Evolutionary conservation across 2,329 filamentous ascomycete genomes (phyloP), one percentile per base, ranked within the genome.

Genomic region (Achaetomium macrosporum): DNA sequence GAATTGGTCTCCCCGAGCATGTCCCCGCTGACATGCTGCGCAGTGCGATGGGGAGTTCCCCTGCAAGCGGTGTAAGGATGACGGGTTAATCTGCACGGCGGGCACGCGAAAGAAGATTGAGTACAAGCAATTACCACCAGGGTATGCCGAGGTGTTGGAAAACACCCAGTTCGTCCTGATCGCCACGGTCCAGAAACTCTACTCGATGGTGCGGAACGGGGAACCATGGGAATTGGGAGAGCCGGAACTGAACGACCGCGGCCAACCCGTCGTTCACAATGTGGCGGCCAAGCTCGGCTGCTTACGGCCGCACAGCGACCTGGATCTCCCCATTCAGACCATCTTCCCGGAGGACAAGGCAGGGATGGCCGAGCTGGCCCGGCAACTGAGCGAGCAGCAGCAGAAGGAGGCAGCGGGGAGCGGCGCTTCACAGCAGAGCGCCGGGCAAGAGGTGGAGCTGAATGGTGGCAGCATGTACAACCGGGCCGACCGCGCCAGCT

Each of bases 101-200:
- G 81, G 81, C 8, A 77, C 79, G 13, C 72, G 82, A 57, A 84
- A 84, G 64, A 84, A 84, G 77, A 81, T 80, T n/a, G 81, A 84
- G 62, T 84, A 82, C 66, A 85, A 85, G 71, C 81, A 84, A 67
- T 66, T 84, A 43, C 81, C 82, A 11, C 70, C 77, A 71, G 81
- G 81, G 75, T 83, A 84, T 60, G 81, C 81, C 49, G 82, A 85
- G 64, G 79, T 84, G 17, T 67, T 85, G 35, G 82, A 85, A 60
- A 82, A 83, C 68, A 83, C 80, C 1, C 82, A 84, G 63, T 81
- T 83, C 62, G 78, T 80, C 44, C 73, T 85, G 51, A 81, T 84
- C 54, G 79, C 80, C 51, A 84, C 81, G 17, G 79, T 84, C 1
- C 81, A 84, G 64, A 84, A 84, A 67, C 74, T 85, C 19, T 85